A percentile compares a stretch with the other conserved stretches of the same genome.
These are phyloP conservation scores for Ailanthus altissimus DNA, from an alignment of 345 rosid species.

Conservation along the genomic window DNA sequence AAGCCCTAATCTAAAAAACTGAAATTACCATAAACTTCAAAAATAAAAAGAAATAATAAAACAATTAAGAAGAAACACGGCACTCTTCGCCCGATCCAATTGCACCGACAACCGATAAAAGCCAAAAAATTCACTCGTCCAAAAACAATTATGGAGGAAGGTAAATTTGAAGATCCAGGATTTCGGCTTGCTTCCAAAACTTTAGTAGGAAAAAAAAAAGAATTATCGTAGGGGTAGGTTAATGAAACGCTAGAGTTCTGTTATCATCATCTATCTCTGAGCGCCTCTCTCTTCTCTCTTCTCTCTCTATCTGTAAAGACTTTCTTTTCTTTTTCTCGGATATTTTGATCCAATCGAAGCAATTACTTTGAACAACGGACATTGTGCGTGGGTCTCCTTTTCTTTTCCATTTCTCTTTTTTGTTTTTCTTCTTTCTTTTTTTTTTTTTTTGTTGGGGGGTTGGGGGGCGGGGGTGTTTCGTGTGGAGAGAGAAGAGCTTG, in stretches of 20 bases:
- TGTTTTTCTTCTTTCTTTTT: neutral
- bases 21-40: neutral
- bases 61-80: constrained; percentile 3
- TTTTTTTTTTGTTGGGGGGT: too few relatives aligned
- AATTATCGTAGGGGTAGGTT: constrained; percentile 14
- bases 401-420: neutral
- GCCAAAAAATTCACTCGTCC: neutral
- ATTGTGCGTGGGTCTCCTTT: constrained; percentile 12
- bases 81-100: constrained; percentile 26
- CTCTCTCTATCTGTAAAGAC: constrained; percentile 15
- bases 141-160: neutral
- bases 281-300: neutral
- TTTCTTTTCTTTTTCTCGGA: neutral
- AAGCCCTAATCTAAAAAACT: constrained; percentile 19
- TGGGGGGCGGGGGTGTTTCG: too few relatives aligned
- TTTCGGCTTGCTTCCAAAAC: neutral
- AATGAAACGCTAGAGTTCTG: constrained; percentile 14
- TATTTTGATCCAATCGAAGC: constrained; percentile 21
- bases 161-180: constrained; percentile 30
- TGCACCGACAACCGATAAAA: constrained; percentile 31
- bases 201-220: neutral
- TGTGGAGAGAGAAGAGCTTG: neutral
- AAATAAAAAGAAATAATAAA: neutral
- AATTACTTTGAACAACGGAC: constrained; percentile 23
- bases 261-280: constrained; percentile 2